Base-by-base conservation (phyloP, 2,329 filamentous ascomycete species). In the Colletotrichum neosansevieriae region DNA sequence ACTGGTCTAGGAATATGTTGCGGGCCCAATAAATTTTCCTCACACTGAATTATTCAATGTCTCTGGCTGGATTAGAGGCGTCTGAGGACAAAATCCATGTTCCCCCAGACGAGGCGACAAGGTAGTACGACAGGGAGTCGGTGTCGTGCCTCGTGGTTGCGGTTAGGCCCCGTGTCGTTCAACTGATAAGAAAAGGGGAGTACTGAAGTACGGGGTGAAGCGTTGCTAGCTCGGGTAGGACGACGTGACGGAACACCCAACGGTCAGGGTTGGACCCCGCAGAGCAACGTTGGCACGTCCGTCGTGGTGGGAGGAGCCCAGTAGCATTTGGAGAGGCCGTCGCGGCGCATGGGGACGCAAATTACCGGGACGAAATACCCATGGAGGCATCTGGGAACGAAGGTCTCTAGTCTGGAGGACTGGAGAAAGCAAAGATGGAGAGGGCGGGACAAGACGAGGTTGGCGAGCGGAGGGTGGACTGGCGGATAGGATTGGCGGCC, bases 241-340 rank as follows among this genome's bases (percentile, higher is more conserved):
- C 63, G 50, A 34, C 15, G 32, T 50, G 34, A 67, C 10, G 58
- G 58, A 57, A 57, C 44, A 50, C 59, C 58, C 51, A 67, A 63
- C 63, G 24, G 58, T 58, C 58, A 58, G 50, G 58, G 63, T 34
- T 38, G 50, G 32, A 58, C 64, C 64, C 64, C 64, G 38, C 65
- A 64, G 60, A 54, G 44, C 65, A 64, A 53, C 60, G 60, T 47
- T 67, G 60, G 59, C 53, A 67, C 53, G 53, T 64, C 65, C 60
- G 17, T 21, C 24, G 21, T 47, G 21, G 32, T 58, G 65, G 60
- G 38, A 45, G 58, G 15, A n/a, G 29, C 29, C 58, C 44, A 44
- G 44, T 38, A 11, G 58, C 19, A 24, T 12, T 44, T 17, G 51
- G 36, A 49, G 49, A 49, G 12, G 17, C 11, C n/a, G 61, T 68